phyloP scores from a whole-genome alignment of 208 protist species.

The Trypanosoma cruzi region DNA sequence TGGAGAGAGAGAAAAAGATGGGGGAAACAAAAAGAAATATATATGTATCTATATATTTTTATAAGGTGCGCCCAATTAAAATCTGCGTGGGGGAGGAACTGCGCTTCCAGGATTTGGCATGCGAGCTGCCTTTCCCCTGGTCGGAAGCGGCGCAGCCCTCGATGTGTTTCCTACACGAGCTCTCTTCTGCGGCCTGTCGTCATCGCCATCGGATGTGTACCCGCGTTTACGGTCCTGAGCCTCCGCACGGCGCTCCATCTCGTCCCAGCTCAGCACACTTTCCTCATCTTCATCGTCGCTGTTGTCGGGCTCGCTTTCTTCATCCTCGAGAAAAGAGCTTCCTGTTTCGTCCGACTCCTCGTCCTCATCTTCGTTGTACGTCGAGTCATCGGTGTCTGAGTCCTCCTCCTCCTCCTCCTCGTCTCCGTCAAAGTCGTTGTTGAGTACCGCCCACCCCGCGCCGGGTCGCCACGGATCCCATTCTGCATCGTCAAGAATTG shows the following conservation, averaged over 20 bases:
- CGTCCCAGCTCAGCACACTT: slow-evolving; percentile 82
- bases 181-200: slow-evolving; percentile 48
- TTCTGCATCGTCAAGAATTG: slow-evolving; percentile 85
- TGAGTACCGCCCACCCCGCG: slow-evolving; percentile 71
- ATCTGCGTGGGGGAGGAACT: slow-evolving; percentile 61
- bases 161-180: slow-evolving; percentile 24
- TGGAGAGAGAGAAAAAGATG: neutral
- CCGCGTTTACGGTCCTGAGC: slow-evolving; percentile 65
- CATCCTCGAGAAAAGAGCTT: slow-evolving; percentile 81
- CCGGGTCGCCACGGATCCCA: slow-evolving; percentile 82
- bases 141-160: slow-evolving; percentile 15
- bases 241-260: slow-evolving; percentile 81
- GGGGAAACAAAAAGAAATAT: neutral
- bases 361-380: slow-evolving; percentile 82
- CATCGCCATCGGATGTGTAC: slow-evolving; percentile 66
- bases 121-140: slow-evolving; percentile 23
- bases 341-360: slow-evolving; percentile 61
- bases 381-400: slow-evolving; percentile 74
- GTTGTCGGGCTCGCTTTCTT: slow-evolving; percentile 45
- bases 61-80: slow-evolving; percentile 40
- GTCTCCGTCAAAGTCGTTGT: slow-evolving; percentile 78
- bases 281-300: slow-evolving; percentile 54
- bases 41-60: neutral
- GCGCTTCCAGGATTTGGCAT: slow-evolving; percentile 28
- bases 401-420: slow-evolving; percentile 87